Percentiles rank a stretch among this genome's conserved stretches.
Evolutionary conservation across 768 basidiomycete species (phyloP).

Genomic region (Lactifluus subvellereus): DNA sequence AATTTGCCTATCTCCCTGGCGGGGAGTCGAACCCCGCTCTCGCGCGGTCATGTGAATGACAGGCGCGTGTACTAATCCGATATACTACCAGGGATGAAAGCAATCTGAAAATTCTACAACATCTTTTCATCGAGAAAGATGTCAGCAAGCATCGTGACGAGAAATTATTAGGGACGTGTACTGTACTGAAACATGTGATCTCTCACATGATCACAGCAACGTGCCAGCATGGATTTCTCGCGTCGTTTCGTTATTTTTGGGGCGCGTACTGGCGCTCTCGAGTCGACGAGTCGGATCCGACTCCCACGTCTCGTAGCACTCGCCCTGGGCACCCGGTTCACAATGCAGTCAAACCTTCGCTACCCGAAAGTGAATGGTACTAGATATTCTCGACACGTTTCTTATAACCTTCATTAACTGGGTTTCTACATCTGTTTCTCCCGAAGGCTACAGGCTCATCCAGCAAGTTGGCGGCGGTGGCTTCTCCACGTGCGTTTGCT

Average conservation of each 20-base stretch:
- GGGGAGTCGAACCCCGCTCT: slow-evolving; percentile 35
- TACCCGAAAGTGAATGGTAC: slow-evolving; percentile 24
- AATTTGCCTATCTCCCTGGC: slow-evolving; percentile 25
- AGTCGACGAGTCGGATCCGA: too few species aligned
- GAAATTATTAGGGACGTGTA: too few species aligned
- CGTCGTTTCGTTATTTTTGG: background rate
- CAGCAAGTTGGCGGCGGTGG: slow-evolving; percentile 82
- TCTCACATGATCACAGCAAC: background rate
- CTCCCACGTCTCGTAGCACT: background rate
- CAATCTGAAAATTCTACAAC: too few species aligned
- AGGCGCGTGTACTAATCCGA: slow-evolving; percentile 22
- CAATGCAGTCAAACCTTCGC: slow-evolving; percentile 17
- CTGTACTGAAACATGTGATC: background rate
- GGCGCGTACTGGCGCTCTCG: background rate
- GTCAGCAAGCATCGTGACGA: too few species aligned
- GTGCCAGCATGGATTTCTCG: background rate
- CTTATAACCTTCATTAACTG: background rate
- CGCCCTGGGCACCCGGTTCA: background rate
- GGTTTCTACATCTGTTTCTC: background rate
- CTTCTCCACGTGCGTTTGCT: slow-evolving; percentile 60
- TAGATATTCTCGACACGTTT: background rate
- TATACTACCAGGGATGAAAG: slow-evolving; percentile 13
- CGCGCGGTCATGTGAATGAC: slow-evolving; percentile 25
- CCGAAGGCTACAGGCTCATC: slow-evolving; percentile 60
- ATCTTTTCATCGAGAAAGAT: too few species aligned